A percentile compares a stretch with the other conserved stretches of the same genome.
Conservation (phyloP, 192 early-diverging fungal genomes). For the Coemansia umbellata region DNA sequence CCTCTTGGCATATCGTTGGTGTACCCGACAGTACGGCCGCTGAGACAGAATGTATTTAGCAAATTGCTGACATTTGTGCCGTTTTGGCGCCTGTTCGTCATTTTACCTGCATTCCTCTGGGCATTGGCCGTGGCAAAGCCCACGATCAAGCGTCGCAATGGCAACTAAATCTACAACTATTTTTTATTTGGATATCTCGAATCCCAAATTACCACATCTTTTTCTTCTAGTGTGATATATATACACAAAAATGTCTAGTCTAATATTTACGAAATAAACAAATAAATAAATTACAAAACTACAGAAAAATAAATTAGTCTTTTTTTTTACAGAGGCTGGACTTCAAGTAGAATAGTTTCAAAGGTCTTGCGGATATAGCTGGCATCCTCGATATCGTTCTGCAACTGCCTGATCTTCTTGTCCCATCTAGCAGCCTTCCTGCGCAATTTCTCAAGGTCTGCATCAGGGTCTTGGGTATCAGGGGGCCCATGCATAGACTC, state of each 20-base stretch:
- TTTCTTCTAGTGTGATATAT: too few species aligned
- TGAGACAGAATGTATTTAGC: slow-evolving; percentile 13
- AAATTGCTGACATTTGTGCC: slow-evolving; percentile 31
- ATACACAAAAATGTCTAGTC: too few species aligned
- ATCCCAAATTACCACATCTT: too few species aligned
- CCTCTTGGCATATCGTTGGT: slow-evolving; percentile 5
- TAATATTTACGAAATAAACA: too few species aligned
- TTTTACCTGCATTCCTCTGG: slow-evolving; percentile 22
- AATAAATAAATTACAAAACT: too few species aligned
- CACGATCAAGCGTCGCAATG: slow-evolving; percentile 4
- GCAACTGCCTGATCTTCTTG: slow-evolving; percentile 12
- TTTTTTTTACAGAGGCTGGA: slow-evolving; percentile 25
- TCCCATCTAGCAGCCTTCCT: slow-evolving; percentile 5
- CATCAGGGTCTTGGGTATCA: not conserved
- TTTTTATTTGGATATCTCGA: too few species aligned
- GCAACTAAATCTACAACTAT: too few species aligned
- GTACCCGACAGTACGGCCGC: slow-evolving; percentile 17
- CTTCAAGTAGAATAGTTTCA: slow-evolving; percentile 33
- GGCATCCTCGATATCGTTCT: slow-evolving; percentile 16
- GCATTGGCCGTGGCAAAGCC: slow-evolving; percentile 24
- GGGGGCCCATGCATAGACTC: slow-evolving; percentile 1
- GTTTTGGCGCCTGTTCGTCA: slow-evolving; percentile 34
- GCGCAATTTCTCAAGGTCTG: not conserved
- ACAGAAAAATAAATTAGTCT: too few species aligned
- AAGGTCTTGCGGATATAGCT: slow-evolving; percentile 31